Base-by-base conservation (phyloP, 192 early-diverging fungal species). In the Polychytrium aggregatum region DNA sequence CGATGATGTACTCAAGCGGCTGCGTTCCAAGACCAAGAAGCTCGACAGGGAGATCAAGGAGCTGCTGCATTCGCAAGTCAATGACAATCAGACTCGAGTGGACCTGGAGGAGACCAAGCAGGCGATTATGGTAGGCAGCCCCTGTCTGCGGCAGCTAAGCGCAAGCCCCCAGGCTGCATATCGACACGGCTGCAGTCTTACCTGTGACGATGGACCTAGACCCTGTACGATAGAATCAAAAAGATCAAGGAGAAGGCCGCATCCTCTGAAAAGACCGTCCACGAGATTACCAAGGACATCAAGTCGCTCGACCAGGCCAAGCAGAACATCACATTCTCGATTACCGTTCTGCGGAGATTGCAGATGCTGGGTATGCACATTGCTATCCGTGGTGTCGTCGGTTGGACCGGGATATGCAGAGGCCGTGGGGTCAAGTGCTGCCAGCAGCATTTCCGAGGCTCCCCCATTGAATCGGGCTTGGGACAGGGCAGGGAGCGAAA, bases 211-310 rank as follows among this genome's bases (percentile, higher is more conserved):
- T n/a, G n/a, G n/a, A n/a, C n/a, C n/a, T 60, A 90, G 86, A 65
- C 72, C 38, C 62, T 98, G 29, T 86, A 86, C 64, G 65, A 71
- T 13, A 78, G 79, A 24, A 88, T 95, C 16, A 82, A 82, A 37
- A 75, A 77, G 42, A 96, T 98, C 59, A 82, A 85, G 42, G 68
- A 80, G 40, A 86, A 90, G 59, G 88, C 95, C 16, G 69, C 78
- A 0, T 74, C 79, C 35, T 90, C 90, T 0, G 92, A 95, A 43
- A 64, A 76, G 14, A 84, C 84, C 74, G 92, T 98, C 0, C 79
- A 86, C 16, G 90, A 94, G 38, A 98, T 98, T 38, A 97, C 96
- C 11, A 76, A 84, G 46, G 96, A 98, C 53, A 96, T 98, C 53
- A 91, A 90, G 53, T 74, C 83, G 9, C 70, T 98, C 35, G 96